These are phyloP conservation scores for Aspergillus glaucus DNA, from an alignment of 2,329 filamentous ascomycete species.

Conservation along the genomic window DNA sequence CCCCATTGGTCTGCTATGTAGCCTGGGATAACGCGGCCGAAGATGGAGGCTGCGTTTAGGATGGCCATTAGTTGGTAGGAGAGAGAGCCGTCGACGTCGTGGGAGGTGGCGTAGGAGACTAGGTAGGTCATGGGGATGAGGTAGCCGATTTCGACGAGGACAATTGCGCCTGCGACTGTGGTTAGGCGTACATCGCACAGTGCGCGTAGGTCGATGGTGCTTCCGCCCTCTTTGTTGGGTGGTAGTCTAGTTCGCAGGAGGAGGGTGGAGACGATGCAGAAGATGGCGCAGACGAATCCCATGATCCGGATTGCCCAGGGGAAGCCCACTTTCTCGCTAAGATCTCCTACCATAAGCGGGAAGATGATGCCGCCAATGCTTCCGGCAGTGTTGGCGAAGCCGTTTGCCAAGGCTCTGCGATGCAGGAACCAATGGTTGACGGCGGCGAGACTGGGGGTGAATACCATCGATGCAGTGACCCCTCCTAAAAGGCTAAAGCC, in stretches of 20 bases:
- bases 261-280: neutral
- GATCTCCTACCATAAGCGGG: conserved; percentile 10
- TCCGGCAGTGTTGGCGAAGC: conserved; percentile 14
- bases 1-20: conserved; percentile 27
- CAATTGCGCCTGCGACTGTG: conserved; percentile 22
- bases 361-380: conserved; percentile 19
- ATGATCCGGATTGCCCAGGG: conserved; percentile 7
- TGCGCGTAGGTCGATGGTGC: conserved; percentile 16
- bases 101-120: conserved; percentile 23
- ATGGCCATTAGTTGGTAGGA: conserved; percentile 27
- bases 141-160: conserved; percentile 31
- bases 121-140: conserved; percentile 33
- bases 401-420: conserved; percentile 17
- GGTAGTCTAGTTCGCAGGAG: conserved; percentile 8
- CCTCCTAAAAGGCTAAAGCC: conserved; percentile 16
- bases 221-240: conserved; percentile 10
- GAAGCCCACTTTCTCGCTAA: conserved; percentile 11
- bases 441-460: conserved; percentile 16
- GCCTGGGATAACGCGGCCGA: conserved; percentile 27
- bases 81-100: conserved; percentile 17
- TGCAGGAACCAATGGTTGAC: conserved; percentile 21
- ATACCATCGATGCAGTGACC: conserved; percentile 11
- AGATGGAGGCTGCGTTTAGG: conserved; percentile 25
- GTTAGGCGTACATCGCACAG: conserved; percentile 19
- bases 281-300: conserved; percentile 2